Conservation (phyloP, 306 rosid species). For the Sindora glabra region DNA sequence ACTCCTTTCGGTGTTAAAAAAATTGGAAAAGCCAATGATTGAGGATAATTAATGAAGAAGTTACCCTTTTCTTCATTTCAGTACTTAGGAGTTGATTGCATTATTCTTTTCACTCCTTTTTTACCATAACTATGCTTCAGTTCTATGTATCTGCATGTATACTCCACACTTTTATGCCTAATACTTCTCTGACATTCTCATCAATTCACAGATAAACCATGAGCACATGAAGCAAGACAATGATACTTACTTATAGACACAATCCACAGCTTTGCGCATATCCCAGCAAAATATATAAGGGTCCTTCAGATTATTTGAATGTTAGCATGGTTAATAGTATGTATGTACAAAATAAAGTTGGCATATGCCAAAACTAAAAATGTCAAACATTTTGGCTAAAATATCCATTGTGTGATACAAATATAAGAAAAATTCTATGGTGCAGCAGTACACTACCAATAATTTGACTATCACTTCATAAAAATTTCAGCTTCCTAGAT, state of each 20-base stretch:
- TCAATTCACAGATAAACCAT: background rate
- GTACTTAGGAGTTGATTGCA: too few relatives aligned
- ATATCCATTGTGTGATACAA: too few relatives aligned
- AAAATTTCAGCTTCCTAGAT: too few relatives aligned
- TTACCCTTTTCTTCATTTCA: too few relatives aligned
- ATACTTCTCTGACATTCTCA: background rate
- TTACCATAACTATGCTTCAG: background rate
- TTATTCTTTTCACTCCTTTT: constrained; percentile 2
- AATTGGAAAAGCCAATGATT: background rate
- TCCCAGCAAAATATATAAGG: constrained; percentile 98
- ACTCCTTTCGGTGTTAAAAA: background rate
- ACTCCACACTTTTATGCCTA: background rate
- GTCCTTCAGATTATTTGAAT: constrained; percentile 54
- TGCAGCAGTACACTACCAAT: too few relatives aligned
- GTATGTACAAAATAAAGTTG: constrained; percentile 9
- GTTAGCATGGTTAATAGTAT: background rate
- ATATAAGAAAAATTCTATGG: too few relatives aligned
- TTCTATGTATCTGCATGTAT: background rate
- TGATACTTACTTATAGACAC: constrained; percentile 76
- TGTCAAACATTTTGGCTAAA: too few relatives aligned
- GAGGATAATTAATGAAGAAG: background rate
- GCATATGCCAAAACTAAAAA: background rate
- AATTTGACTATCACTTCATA: too few relatives aligned
- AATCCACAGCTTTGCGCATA: constrained; percentile 81
- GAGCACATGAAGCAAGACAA: constrained; percentile 4